Conservation (phyloP, 805 yeast genomes). For the Priceomyces castillae region DNA sequence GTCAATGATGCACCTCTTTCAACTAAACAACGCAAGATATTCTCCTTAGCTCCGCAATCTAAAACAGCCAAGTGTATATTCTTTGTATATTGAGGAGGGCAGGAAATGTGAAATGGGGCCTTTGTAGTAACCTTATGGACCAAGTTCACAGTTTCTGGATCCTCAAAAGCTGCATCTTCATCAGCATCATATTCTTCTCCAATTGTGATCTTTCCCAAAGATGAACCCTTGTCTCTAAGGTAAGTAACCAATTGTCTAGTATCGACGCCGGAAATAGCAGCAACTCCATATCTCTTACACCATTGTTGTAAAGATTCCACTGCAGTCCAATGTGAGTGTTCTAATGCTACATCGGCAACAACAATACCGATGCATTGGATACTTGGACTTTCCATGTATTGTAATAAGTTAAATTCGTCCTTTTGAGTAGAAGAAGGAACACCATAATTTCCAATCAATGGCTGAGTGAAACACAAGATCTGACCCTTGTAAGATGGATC, state of each 20-base stretch:
- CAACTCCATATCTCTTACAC: conserved; percentile 96
- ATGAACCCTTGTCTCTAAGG: conserved; percentile 94
- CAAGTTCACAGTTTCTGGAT: conserved; percentile 85
- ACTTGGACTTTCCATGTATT: conserved; percentile 87
- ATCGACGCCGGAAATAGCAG: conserved; percentile 94
- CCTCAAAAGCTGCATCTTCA: conserved; percentile 85
- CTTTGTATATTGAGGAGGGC: conserved; percentile 52
- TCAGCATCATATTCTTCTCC: conserved; percentile 92
- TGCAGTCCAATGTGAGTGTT: conserved; percentile 99
- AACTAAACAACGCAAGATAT: conserved; percentile 89
- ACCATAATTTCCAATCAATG: conserved; percentile 96
- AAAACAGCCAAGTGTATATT: conserved; percentile 82
- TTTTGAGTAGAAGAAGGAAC: conserved; percentile 82
- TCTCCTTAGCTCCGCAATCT: conserved; percentile 98
- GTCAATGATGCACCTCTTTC: conserved; percentile 95
- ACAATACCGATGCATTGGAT: conserved; percentile 95
- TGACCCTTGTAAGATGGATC: conserved; percentile 98
- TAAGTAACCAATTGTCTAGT: conserved; percentile 92
- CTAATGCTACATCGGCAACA: conserved; percentile 91
- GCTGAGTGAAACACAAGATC: conserved; percentile 94
- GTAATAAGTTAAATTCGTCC: conserved; percentile 82
- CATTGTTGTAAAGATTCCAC: conserved; percentile 92
- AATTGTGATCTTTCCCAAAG: conserved; percentile 83
- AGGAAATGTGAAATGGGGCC: conserved; percentile 85
- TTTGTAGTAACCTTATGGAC: conserved; percentile 94